These are phyloP conservation scores for Fusarium luffae DNA, from an alignment of 2,329 filamentous ascomycete species.

Conservation along the genomic window DNA sequence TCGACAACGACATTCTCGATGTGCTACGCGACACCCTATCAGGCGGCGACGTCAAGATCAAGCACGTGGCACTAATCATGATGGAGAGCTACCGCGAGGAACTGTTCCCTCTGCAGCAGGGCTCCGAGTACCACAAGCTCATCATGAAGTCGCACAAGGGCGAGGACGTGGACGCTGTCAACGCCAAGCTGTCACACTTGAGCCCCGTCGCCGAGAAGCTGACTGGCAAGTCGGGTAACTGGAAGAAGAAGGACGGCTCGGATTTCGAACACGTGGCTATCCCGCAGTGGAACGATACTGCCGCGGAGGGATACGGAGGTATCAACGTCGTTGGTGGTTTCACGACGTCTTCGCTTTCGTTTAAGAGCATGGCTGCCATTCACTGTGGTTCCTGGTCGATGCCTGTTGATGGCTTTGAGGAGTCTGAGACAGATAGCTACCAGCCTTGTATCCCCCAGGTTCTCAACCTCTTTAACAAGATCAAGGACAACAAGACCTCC, in stretches of 20 bases:
- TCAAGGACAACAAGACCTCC: conserved; percentile 36
- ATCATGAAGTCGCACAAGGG: conserved; percentile 48
- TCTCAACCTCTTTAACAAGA: conserved; percentile 47
- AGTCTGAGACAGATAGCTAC: conserved; percentile 55
- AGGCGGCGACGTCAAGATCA: conserved; percentile 52
- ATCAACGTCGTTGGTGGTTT: conserved; percentile 55
- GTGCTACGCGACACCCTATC: conserved; percentile 41
- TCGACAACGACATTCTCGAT: conserved; percentile 48
- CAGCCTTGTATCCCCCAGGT: conserved; percentile 58
- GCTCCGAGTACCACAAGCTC: conserved; percentile 52
- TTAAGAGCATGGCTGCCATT: conserved; percentile 57
- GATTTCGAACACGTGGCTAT: conserved; percentile 42
- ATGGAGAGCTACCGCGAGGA: conserved; percentile 60
- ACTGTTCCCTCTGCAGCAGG: conserved; percentile 58
- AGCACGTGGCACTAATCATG: conserved; percentile 58
- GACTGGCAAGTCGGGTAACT: conserved; percentile 37
- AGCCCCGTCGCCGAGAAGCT: conserved; percentile 38
- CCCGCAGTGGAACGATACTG: conserved; percentile 43
- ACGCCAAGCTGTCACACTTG: conserved; percentile 39
- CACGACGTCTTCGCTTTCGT: conserved; percentile 56
- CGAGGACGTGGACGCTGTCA: conserved; percentile 42
- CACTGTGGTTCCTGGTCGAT: conserved; percentile 57
- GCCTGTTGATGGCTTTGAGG: conserved; percentile 54
- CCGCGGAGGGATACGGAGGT: conserved; percentile 49
- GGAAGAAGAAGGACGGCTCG: conserved; percentile 41